phyloP scores from a whole-genome alignment of 805 yeast genomes.

The Saturnispora mendoncae region DNA sequence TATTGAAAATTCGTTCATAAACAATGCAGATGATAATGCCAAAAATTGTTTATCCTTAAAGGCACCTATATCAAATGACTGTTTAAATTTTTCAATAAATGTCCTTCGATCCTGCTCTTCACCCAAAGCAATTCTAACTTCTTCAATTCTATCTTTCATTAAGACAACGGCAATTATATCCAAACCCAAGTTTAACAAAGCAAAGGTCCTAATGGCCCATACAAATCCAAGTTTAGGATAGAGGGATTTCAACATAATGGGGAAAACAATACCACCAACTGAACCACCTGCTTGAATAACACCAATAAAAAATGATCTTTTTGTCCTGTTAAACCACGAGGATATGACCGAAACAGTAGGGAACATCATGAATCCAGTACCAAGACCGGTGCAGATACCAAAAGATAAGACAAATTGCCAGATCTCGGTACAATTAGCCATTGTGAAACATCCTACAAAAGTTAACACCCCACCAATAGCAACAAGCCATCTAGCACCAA shows the following conservation, averaged over 20 bases:
- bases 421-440: constrained; percentile 42
- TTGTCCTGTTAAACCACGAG: constrained; percentile 47
- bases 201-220: constrained; percentile 49
- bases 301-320: constrained; percentile 47
- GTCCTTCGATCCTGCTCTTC: constrained; percentile 15
- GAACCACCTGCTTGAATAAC: constrained; percentile 45
- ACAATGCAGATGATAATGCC: constrained; percentile 32
- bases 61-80: constrained; percentile 31
- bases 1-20: constrained; percentile 40
- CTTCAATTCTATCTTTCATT: constrained; percentile 34
- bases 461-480: constrained; percentile 36
- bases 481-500: constrained; percentile 43
- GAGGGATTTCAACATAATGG: constrained; percentile 40
- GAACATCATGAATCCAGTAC: constrained; percentile 50
- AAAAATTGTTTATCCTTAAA: constrained; percentile 34
- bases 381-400: constrained; percentile 47
- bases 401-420: constrained; percentile 58
- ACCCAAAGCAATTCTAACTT: constrained; percentile 19
- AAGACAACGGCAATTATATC: constrained; percentile 29
- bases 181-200: constrained; percentile 37
- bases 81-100: constrained; percentile 16
- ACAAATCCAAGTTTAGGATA: constrained; percentile 41
- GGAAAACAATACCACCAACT: constrained; percentile 44
- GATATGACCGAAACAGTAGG: constrained; percentile 57
- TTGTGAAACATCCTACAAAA: constrained; percentile 46